A percentile compares a stretch with the other conserved stretches of the same genome.
phyloP scores from a whole-genome alignment of 805 yeast species.

The Schizosaccharomyces osmophilus region DNA sequence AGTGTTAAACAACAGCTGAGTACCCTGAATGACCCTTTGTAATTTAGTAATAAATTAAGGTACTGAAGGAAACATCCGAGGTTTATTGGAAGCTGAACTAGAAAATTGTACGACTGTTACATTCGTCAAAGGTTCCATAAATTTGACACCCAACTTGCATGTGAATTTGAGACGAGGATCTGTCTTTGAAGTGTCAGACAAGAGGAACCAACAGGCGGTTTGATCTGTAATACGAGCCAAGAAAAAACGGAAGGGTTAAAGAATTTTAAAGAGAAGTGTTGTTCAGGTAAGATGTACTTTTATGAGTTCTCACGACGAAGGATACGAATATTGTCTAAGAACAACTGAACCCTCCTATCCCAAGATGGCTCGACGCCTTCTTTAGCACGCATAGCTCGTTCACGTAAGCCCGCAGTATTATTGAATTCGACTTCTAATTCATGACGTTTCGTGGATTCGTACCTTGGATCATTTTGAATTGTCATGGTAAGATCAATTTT shows the following conservation, averaged over 20 bases:
- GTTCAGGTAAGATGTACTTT: not conserved
- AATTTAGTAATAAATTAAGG: too few species aligned
- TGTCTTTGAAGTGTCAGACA: too few species aligned
- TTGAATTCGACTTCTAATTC: constrained; percentile 2
- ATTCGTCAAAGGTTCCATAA: too few species aligned
- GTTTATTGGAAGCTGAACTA: too few species aligned
- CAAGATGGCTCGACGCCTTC: not conserved
- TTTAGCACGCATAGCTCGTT: not conserved
- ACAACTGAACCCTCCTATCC: not conserved
- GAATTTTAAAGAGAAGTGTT: not conserved
- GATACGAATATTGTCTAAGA: not conserved
- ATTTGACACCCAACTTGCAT: too few species aligned
- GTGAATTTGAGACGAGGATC: too few species aligned
- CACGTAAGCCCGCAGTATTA: not conserved
- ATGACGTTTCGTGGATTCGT: not conserved
- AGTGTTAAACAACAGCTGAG: too few species aligned
- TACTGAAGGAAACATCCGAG: too few species aligned
- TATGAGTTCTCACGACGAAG: not conserved
- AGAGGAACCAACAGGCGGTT: too few species aligned
- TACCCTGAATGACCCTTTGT: too few species aligned
- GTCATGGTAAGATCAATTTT: not conserved
- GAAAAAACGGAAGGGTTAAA: not conserved
- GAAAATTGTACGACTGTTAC: too few species aligned
- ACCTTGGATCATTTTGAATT: not conserved
- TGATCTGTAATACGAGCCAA: not conserved